Evolutionary conservation across 2,329 filamentous ascomycete species (phyloP), one percentile per base, ranked within the genome.

Genomic region (Reticulascus tulasneorum): DNA sequence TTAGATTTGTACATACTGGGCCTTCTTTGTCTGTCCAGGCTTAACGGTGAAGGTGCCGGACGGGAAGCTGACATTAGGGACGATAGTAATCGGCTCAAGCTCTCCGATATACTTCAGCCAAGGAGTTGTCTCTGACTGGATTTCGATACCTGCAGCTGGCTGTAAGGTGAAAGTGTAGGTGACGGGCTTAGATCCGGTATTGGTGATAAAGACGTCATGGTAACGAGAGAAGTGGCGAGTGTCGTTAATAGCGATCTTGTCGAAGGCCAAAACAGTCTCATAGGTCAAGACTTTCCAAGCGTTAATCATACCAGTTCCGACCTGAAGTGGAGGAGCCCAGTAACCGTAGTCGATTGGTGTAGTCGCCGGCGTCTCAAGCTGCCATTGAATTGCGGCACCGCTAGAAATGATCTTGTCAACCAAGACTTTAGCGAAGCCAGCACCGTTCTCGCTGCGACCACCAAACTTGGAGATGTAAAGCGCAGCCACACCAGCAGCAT

Each of bases 161-260:
- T 62, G 49, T 11, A 43, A 18, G 1, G 41, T 24, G 29, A 55
- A 45, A 8, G 42, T 53, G 49, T 66, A 67, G 11, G 49, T 55
- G 23, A 61, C 48, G 4, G 52, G 43, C 15, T 52, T 40, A n/a
- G 47, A 47, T 21, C 53, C 62, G 13, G 51, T 52, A 46, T 69
- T 68, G 27, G 52, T 59, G 39, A 69, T 53, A 24, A 37, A 38
- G 10, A 54, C 33, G 1, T 39, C 33, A 30, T 50, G 46, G 21
- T 43, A 45, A 13, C 38, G 43, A 12, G 46, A 49, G 43, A 69
- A 62, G 38, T 64, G 46, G 18, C 53, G 52, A 3, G 66, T 69
- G 42, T 70, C 67, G 36, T 70, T 70, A 38, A 70, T 59, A 11
- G 55, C 54, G 23, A 70, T 55, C 40, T 58, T 64, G 13, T 60